Evolutionary conservation across 2,329 filamentous ascomycete genomes (phyloP), one percentile per base, ranked within the genome.

Genomic region (Coniella vitis): DNA sequence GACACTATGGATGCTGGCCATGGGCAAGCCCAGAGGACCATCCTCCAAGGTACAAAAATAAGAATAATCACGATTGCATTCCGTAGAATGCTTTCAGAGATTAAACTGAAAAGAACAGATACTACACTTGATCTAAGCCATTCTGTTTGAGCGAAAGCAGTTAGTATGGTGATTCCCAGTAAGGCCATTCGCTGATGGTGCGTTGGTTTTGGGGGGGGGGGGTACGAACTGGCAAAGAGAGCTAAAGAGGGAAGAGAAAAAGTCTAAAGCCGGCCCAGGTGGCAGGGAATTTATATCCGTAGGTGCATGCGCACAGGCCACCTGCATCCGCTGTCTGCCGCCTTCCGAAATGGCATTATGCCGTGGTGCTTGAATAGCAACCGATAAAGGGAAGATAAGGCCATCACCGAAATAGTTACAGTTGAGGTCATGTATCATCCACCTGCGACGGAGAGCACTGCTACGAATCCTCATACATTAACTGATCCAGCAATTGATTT

Each of bases 51-150:
- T 67, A 57, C 73, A 86, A 86, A 86, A 84, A 86, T 83, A 71
- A 73, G 80, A 76, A 75, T 83, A 85, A 85, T 83, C 79, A 78
- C 74, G 72, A 72, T 76, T 77, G 74, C 72, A 69, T 70, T 70
- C 76, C 73, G 67, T 81, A 75, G 76, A 69, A 70, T 70, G 73
- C 75, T 84, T 84, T 81, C 81, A 85, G 81, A 81, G 78, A 84
- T 85, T 84, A 86, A 85, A 84, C 82, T 85, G 79, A 84, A 84
- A 84, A 85, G 82, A 85, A 86, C 79, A 83, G 79, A 82, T 83
- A 84, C 81, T 84, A 83, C 79, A 83, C 79, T 83, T 84, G 79
- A 83, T 83, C 80, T 83, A 79, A 80, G 56, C 57, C 55, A 52
- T 49, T 54, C 55, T 34, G 42, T 37, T 20, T 44, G 31, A 10